phyloP scores from a whole-genome alignment of 2,329 filamentous ascomycete species.

The Cucurbitaria berberidis region DNA sequence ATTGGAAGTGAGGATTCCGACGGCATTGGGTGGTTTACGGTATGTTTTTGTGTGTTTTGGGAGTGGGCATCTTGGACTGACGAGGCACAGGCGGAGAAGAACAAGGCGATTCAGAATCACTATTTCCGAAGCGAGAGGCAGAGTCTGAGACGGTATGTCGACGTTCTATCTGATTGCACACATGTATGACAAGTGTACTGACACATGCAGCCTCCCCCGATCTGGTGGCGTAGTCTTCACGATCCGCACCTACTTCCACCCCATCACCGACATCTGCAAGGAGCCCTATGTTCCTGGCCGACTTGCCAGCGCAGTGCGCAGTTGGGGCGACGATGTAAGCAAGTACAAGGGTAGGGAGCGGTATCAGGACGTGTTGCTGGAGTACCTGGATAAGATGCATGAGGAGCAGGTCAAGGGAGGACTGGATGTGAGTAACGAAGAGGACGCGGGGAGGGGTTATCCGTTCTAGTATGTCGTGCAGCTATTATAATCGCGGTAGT shows the following conservation, averaged over 20 bases:
- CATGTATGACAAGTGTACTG: no score
- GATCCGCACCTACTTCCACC: slow-evolving; percentile 80
- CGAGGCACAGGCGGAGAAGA: slow-evolving; percentile 64
- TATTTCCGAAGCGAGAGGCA: slow-evolving; percentile 80
- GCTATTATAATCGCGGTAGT: not conserved
- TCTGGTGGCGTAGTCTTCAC: slow-evolving; percentile 68
- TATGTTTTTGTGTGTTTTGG: not conserved
- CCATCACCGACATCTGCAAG: slow-evolving; percentile 68
- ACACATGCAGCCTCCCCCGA: slow-evolving; percentile 47
- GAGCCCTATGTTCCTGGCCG: slow-evolving; percentile 80
- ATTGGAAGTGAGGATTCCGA: slow-evolving; percentile 75
- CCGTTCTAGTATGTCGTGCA: slow-evolving; percentile 55
- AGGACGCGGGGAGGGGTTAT: slow-evolving; percentile 64
- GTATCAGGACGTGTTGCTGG: slow-evolving; percentile 74
- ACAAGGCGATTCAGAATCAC: slow-evolving; percentile 74
- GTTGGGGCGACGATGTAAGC: slow-evolving; percentile 80
- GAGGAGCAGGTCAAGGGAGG: slow-evolving; percentile 73
- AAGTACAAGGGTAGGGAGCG: slow-evolving; percentile 78
- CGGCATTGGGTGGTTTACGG: slow-evolving; percentile 72
- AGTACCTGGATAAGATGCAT: slow-evolving; percentile 78
- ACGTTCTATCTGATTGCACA: slow-evolving; percentile 11
- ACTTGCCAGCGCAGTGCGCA: slow-evolving; percentile 77
- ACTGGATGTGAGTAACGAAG: slow-evolving; percentile 66
- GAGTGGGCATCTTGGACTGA: slow-evolving; percentile 9
- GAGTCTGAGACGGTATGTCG: slow-evolving; percentile 62